Conservation (phyloP, 148 eudicot species). For the Rhododendron ferrugineum region DNA sequence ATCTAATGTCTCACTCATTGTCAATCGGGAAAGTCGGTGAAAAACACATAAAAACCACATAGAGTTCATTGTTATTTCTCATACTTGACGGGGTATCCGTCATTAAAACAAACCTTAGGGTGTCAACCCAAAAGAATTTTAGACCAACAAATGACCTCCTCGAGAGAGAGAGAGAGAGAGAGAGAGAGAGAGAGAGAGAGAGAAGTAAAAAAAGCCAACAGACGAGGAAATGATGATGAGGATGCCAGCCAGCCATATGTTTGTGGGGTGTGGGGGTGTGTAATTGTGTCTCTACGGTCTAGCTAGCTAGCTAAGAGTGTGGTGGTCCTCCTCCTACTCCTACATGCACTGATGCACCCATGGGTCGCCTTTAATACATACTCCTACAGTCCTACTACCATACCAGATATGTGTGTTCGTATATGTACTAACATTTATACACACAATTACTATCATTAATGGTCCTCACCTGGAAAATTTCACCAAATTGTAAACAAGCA, state of each 20-base stretch:
- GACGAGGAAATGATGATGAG: background rate
- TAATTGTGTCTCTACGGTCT: background rate
- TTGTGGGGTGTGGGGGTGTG: conserved; percentile 1
- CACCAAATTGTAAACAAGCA: background rate
- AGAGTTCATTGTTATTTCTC: too few species aligned
- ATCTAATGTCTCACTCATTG: too few species aligned
- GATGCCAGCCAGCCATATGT: background rate
- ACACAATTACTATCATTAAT: background rate
- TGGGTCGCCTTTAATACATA: background rate
- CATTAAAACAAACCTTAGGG: too few species aligned
- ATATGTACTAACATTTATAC: background rate
- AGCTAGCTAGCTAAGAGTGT: background rate
- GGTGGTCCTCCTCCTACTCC: background rate
- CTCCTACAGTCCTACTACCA: too few species aligned
- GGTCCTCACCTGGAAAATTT: background rate
- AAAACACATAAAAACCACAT: too few species aligned
- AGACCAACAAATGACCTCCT: background rate
- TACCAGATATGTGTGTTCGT: too few species aligned
- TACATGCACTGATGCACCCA: background rate
- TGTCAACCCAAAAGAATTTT: background rate
- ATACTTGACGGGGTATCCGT: too few species aligned
- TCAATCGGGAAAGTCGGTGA: too few species aligned
- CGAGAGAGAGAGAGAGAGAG: background rate
- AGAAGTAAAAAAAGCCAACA: background rate
- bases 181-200: too few species aligned